Base-by-base conservation (phyloP, 2,329 filamentous ascomycete species). In the Chrysosporium keratinophilum region DNA sequence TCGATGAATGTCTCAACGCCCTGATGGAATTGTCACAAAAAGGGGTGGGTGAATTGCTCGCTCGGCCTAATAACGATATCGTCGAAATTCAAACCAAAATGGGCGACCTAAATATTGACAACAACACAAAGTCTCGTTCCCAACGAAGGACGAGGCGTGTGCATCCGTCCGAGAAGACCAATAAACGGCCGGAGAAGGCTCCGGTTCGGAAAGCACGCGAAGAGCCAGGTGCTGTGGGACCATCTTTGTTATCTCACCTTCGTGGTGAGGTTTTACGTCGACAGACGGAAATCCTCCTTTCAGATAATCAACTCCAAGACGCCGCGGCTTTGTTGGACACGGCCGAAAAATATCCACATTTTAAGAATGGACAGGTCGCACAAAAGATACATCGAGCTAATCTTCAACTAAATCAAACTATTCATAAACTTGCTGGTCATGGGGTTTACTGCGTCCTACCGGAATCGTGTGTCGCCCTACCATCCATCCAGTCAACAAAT, bases 381-480 rank as follows among this genome's bases (percentile, higher is more conserved):
- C 52, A 69, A 10, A 61, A 67, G 28, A 66, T 72, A 34, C 64
- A 64, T 5, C 67, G 67, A 55, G 69, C 66, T 35, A 66, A 70
- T 47, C 62, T 69, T 55, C 58, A 69, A 6, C 62, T 71, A 15
- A 65, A 64, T 1, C 64, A 72, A 50, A 68, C 69, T n/a, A 66
- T 73, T 47, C 63, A 65, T 14, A 61, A 68, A 45, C 87, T 95
- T 74, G 78, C 83, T 11, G 78, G 79, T 3, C 87, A 95, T 67
- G 84, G 90, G 2, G 85, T 93, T 2, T 94, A 91, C 67, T 94
- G 88, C 15, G 86, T 91, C 9, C 78, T 97, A 14, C 87, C 91
- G 44, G 93, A 98, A 63, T 96, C 93, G 0, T 95, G 89, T 0
- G 83, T 96, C 23, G 94, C 89, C 0, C 85, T 91, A 56, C 88